Conservation (phyloP, 1,284 basidiomycete species). For the Ustilago tritici region DNA sequence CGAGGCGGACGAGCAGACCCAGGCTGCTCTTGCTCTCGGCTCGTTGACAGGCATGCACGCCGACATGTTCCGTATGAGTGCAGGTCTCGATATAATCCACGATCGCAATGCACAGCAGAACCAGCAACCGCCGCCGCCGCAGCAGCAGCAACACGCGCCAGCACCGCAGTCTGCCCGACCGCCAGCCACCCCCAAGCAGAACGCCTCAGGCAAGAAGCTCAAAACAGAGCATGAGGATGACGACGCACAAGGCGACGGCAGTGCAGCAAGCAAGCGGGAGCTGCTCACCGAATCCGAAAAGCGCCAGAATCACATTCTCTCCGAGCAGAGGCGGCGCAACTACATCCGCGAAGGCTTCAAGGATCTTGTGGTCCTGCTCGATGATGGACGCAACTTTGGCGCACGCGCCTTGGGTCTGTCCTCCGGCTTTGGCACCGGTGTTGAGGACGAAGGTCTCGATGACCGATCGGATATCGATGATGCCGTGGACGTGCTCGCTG, state of each 20-base stretch:
- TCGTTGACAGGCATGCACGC: conserved; percentile 51
- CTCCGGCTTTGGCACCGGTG: conserved; percentile 65
- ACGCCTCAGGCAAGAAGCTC: conserved; percentile 51
- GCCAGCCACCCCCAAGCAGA: conserved; percentile 16
- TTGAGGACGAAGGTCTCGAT: conserved; percentile 67
- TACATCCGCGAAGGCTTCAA: conserved; percentile 68
- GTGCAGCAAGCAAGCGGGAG: conserved; percentile 43
- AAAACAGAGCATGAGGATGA: conserved; percentile 57
- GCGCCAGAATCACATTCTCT: conserved; percentile 65
- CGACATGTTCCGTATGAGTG: conserved; percentile 54
- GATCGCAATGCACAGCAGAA: conserved; percentile 1
- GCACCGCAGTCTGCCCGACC: conserved; percentile 17
- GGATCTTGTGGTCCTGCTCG: conserved; percentile 65
- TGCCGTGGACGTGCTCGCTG: conserved; percentile 51
- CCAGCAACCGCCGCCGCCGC: background rate
- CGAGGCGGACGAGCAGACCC: conserved; percentile 47
- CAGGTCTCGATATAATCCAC: conserved; percentile 36
- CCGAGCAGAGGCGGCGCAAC: conserved; percentile 66
- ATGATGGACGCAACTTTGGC: conserved; percentile 63
- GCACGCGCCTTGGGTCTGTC: conserved; percentile 66
- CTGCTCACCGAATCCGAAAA: conserved; percentile 63
- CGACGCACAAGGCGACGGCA: conserved; percentile 13
- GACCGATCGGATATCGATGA: conserved; percentile 64
- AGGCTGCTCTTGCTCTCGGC: conserved; percentile 41
- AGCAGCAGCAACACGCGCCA: conserved; percentile 6